phyloP scores from a whole-genome alignment of 306 rosid species.

The Citrullus colocynthis region DNA sequence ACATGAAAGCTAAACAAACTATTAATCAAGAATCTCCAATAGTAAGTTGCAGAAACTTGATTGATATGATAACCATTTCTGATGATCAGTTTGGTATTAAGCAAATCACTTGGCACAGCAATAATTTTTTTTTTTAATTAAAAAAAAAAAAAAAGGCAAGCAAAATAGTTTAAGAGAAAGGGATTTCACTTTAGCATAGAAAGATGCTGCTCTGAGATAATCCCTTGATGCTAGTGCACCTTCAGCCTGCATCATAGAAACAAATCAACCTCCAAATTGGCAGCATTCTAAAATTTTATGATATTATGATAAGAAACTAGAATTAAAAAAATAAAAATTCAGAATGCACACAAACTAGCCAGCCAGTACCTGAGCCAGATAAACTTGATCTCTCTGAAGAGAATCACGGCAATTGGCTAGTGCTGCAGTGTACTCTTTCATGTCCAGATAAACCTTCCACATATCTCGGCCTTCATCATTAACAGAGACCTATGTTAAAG shows the following conservation, averaged over 20 bases:
- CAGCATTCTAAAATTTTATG: not conserved
- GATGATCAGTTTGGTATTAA: not conserved
- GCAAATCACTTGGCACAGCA: not conserved
- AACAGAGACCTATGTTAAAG: constrained; percentile 56
- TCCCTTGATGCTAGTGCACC: constrained; percentile 74
- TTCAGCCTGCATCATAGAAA: constrained; percentile 74
- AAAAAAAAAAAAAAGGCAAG: constrained; percentile 1
- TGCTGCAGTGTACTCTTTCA: constrained; percentile 89
- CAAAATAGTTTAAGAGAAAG: constrained; percentile 17
- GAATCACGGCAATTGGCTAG: constrained; percentile 86
- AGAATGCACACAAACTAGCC: constrained; percentile 5
- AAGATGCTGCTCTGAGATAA: constrained; percentile 83
- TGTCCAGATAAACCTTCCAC: constrained; percentile 98
- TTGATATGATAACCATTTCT: not conserved
- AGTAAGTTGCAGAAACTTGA: not conserved
- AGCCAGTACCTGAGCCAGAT: constrained; percentile 57
- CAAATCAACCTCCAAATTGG: not conserved
- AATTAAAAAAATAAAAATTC: not conserved
- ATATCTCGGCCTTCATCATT: constrained; percentile 91
- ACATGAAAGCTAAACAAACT: not conserved
- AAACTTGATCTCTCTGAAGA: constrained; percentile 92
- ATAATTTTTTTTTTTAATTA: not conserved
- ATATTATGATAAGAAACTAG: not conserved
- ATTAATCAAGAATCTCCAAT: not conserved
- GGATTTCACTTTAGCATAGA: constrained; percentile 73